These are phyloP conservation scores for Mycosphaerelloides madeirae DNA, from an alignment of 2,329 filamentous ascomycete species.

Conservation along the genomic window DNA sequence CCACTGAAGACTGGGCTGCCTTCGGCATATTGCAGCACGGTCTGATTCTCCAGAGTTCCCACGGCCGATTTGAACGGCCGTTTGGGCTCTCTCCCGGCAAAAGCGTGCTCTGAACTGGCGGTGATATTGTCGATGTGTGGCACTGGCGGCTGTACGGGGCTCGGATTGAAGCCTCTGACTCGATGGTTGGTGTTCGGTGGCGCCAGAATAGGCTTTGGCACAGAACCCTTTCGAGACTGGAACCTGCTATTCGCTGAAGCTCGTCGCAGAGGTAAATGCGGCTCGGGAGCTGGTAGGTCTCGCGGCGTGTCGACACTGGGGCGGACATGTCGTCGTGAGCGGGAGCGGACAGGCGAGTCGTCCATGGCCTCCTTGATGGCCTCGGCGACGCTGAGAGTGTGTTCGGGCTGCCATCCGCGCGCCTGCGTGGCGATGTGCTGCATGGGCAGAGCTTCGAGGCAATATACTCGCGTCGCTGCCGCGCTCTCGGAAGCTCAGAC, in stretches of 20 bases:
- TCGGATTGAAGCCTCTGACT: constrained; percentile 29
- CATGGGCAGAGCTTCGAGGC: too few relatives aligned
- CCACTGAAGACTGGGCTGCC: constrained; percentile 1
- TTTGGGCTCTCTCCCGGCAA: constrained; percentile 27
- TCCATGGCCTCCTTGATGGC: constrained; percentile 26
- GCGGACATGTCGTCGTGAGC: constrained; percentile 3
- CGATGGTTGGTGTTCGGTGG: constrained; percentile 9
- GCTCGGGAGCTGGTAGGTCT: constrained; percentile 47
- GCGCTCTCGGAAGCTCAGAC: too few relatives aligned
- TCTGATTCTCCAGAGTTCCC: constrained; percentile 21
- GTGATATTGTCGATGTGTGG: constrained; percentile 27
- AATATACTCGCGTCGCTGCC: too few relatives aligned
- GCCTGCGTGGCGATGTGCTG: constrained; percentile 13
- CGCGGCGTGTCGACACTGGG: constrained; percentile 64
- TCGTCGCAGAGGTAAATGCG: constrained; percentile 39
- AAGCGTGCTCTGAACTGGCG: constrained; percentile 33
- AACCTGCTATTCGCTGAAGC: constrained; percentile 36
- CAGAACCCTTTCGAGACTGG: constrained; percentile 24
- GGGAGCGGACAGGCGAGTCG: constrained; percentile 9
- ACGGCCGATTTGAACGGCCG: constrained; percentile 27
- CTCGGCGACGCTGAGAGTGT: constrained; percentile 21
- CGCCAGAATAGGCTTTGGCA: constrained; percentile 28
- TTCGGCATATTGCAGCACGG: constrained; percentile 15
- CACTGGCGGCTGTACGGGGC: constrained; percentile 23
- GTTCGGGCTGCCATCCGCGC: constrained; percentile 18